phyloP scores from a whole-genome alignment of 805 yeast genomes.

The Spencermartinsiella europaea region DNA sequence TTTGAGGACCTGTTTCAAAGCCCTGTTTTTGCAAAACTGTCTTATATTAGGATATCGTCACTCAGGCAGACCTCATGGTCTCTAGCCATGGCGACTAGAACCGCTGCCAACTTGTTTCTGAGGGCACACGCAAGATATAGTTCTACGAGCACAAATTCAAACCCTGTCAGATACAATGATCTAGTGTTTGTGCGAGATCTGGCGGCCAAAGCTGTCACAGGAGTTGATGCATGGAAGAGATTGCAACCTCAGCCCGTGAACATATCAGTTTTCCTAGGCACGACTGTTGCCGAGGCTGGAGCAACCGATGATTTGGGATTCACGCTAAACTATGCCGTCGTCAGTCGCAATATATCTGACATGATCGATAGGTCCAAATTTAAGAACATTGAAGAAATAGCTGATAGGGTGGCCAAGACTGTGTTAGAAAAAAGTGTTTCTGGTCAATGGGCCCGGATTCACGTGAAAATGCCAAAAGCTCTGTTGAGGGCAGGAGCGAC shows the following conservation, averaged over 20 bases:
- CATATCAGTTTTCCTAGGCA: slow-evolving; percentile 53
- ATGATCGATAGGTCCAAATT: slow-evolving; percentile 42
- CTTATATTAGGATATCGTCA: too few species aligned
- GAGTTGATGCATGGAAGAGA: slow-evolving; percentile 71
- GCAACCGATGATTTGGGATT: slow-evolving; percentile 71
- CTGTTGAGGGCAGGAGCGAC: slow-evolving; percentile 53
- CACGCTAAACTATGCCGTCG: slow-evolving; percentile 84
- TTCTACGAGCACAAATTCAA: neutral
- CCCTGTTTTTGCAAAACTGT: too few species aligned
- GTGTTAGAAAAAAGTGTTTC: slow-evolving; percentile 42
- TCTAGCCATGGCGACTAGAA: neutral
- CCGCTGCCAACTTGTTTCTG: neutral
- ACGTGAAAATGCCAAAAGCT: slow-evolving; percentile 46
- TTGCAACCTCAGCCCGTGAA: slow-evolving; percentile 60
- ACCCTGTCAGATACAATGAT: slow-evolving; percentile 23
- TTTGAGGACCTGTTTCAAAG: too few species aligned
- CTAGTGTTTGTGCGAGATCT: slow-evolving; percentile 51
- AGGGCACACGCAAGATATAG: neutral
- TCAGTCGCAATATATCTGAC: slow-evolving; percentile 59
- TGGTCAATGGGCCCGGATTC: slow-evolving; percentile 40
- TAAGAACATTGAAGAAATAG: slow-evolving; percentile 38
- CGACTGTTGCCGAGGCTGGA: slow-evolving; percentile 73
- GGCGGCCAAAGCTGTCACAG: slow-evolving; percentile 57
- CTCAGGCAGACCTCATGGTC: neutral
- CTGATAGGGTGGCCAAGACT: slow-evolving; percentile 42